Conservation (phyloP, 1,139 yeast genomes). For the Arxiozyma slooffiae region DNA sequence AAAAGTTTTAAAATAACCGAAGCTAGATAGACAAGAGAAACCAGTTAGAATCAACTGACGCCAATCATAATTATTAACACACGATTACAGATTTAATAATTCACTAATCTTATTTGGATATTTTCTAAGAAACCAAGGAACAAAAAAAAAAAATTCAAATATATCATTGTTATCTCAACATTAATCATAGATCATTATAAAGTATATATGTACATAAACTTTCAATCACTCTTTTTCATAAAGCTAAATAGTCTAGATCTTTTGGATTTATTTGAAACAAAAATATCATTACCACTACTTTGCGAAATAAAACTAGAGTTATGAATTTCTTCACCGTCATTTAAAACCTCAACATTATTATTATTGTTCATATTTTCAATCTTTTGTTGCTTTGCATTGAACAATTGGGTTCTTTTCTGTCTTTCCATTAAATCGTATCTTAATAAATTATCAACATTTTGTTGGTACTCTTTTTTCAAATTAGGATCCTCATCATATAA, state of each 20-base stretch:
- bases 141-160: too few species aligned
- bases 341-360: not conserved
- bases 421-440: constrained; percentile 7
- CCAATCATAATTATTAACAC: too few species aligned
- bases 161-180: not conserved
- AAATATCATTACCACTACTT: not conserved
- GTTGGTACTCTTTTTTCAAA: constrained; percentile 9
- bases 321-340: not conserved
- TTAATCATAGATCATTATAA: not conserved
- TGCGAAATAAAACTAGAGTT: not conserved
- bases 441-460: constrained; percentile 20
- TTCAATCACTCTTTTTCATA: constrained; percentile 8
- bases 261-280: constrained; percentile 2
- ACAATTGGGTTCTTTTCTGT: not conserved
- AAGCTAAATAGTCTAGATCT: constrained; percentile 18
- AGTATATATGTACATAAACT: too few species aligned
- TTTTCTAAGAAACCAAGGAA: too few species aligned
- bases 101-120: too few species aligned
- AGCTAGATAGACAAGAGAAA: too few species aligned
- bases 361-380: not conserved
- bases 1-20: too few species aligned
- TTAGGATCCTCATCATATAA: not conserved
- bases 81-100: too few species aligned
- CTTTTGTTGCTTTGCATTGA: not conserved
- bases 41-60: too few species aligned